Evolutionary conservation across 2,329 filamentous ascomycete genomes (phyloP).

Genomic region (Trichoderma lentiforme): DNA sequence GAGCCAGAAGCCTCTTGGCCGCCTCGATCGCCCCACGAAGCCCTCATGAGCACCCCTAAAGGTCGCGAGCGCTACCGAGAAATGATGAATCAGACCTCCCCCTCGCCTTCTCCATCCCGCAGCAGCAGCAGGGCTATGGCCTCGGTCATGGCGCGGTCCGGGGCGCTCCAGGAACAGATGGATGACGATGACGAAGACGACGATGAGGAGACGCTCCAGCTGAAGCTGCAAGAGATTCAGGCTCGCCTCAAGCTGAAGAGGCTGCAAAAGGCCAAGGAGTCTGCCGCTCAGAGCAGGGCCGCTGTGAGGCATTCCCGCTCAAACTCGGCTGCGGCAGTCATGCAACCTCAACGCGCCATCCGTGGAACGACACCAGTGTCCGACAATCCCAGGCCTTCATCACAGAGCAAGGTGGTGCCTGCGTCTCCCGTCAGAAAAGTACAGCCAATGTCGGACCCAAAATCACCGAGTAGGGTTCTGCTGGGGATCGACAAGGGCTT

Average conservation of each 20-base stretch:
- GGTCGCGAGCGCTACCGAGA: slow-evolving; percentile 74
- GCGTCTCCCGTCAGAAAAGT: slow-evolving; percentile 65
- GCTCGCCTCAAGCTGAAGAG: slow-evolving; percentile 84
- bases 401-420: slow-evolving; percentile 59
- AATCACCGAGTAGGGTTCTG: slow-evolving; percentile 74
- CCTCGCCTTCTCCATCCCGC: slow-evolving; percentile 60
- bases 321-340: slow-evolving; percentile 25
- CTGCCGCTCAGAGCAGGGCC: slow-evolving; percentile 22
- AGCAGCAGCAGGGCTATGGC: slow-evolving; percentile 13
- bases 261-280: slow-evolving; percentile 58
- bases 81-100: slow-evolving; percentile 62
- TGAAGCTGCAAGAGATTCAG: slow-evolving; percentile 86
- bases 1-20: slow-evolving; percentile 59
- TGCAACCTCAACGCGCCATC: slow-evolving; percentile 21
- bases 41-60: slow-evolving; percentile 65
- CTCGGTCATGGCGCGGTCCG: slow-evolving; percentile 25
- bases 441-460: slow-evolving; percentile 50
- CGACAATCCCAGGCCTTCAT: slow-evolving; percentile 20
- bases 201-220: slow-evolving; percentile 83
- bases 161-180: slow-evolving; percentile 33
- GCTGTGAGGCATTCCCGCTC: slow-evolving; percentile 23
- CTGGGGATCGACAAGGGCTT: slow-evolving; percentile 89
- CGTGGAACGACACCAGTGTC: slow-evolving; percentile 30
- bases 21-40: slow-evolving; percentile 63
- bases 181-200: slow-evolving; percentile 57